Evolutionary conservation across 192 early-diverging fungal species (phyloP), one percentile per base, ranked within the genome.

Genomic region (Geranomyces variabilis): DNA sequence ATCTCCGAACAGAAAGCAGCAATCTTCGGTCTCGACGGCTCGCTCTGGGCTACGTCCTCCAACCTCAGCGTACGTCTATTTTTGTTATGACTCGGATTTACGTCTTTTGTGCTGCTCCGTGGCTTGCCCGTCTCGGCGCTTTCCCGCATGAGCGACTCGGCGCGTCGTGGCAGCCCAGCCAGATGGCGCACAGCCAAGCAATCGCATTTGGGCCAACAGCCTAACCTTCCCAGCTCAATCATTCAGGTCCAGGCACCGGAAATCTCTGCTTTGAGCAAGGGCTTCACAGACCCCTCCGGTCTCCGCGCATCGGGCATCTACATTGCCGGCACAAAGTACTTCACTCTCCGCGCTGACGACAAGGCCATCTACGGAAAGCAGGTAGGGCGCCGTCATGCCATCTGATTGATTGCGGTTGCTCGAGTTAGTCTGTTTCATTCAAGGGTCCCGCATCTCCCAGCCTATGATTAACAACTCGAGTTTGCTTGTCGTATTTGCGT

Each of bases 21-120:
- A 60, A 97, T 98, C 76, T 85, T 87, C 79, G 94, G 95, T 65
- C 87, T 83, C 69, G 91, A 93, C 70, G 93, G 91, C 57, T 78
- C 83, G 26, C 66, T 85, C 51, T 98, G 96, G 96, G 95, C 95
- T 28, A 80, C 87, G 60, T 89, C 89, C 67, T 24, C 80, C 33
- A 82, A 80, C 34, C 93, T 96, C 87, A 28, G 49, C 22, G 94
- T 95, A 87, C 57, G 75, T 77, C 17, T 29, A 41, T 41, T 10
- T 10, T 10, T 41, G 10, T 41, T 41, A 10, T 10, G 3, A 41
- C 10, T 10, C 10, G 3, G 36, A 3, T 41, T 7, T 41, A 41
- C 10, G 10, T 41, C 10, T 3, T 10, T 41, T 41, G 3, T 41
- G 36, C 36, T 41, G 36, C 36, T 41, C 36, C 5, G 36, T 10